Evolutionary conservation across 2,329 filamentous ascomycete genomes (phyloP).

Genomic region (Alternaria brassicae): DNA sequence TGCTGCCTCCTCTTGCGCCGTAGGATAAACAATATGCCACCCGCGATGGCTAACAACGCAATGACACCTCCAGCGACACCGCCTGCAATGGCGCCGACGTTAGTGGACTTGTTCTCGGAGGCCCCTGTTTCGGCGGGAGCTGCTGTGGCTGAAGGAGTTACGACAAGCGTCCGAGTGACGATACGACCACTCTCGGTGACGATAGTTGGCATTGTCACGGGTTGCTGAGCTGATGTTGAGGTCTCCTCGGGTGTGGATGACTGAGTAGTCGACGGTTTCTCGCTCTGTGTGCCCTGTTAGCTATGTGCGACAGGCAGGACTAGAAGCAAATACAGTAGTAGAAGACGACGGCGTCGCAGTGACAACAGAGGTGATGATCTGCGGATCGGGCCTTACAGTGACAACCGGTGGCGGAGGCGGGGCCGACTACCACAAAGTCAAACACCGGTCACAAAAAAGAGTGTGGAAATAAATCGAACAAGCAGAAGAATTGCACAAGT

Average conservation of each 20-base stretch:
- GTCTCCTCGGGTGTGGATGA: constrained; percentile 21
- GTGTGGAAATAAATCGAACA: constrained; percentile 1
- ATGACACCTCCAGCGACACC: constrained; percentile 54
- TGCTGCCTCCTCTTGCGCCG: constrained; percentile 44
- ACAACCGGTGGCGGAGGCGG: constrained; percentile 41
- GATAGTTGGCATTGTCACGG: constrained; percentile 42
- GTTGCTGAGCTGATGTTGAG: constrained; percentile 11
- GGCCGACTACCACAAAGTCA: constrained; percentile 46
- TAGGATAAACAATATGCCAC: constrained; percentile 51
- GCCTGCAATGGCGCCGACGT: constrained; percentile 56
- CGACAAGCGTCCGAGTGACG: constrained; percentile 55
- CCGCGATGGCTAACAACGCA: constrained; percentile 46
- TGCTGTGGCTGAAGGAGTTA: constrained; percentile 38
- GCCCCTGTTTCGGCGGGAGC: constrained; percentile 19
- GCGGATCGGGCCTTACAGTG: constrained; percentile 28
- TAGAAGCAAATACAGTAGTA: constrained; percentile 28
- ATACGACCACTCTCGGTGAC: constrained; percentile 54
- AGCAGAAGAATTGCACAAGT: background rate
- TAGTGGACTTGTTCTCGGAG: constrained; percentile 31
- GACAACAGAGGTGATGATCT: constrained; percentile 40
- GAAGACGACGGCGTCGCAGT: constrained; percentile 26
- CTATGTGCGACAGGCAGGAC: constrained; percentile 9
- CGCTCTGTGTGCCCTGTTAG: constrained; percentile 21
- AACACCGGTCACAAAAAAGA: constrained; percentile 26
- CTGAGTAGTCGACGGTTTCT: constrained; percentile 23